Evolutionary conservation across 169 alveolate genomes (phyloP).

Genomic region (Eimeria zaria): DNA sequence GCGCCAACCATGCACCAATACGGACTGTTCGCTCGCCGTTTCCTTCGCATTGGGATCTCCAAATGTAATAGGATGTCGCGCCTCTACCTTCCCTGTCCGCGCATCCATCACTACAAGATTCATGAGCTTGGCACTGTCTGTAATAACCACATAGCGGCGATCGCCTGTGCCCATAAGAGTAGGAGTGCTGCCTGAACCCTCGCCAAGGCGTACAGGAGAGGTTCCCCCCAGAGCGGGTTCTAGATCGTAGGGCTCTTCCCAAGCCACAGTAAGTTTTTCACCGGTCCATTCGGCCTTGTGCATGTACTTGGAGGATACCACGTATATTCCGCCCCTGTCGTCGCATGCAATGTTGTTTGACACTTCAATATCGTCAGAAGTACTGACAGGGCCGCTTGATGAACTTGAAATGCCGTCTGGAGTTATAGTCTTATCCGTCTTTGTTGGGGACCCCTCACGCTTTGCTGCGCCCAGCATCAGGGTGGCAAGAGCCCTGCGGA

Average conservation of each 20-base stretch:
- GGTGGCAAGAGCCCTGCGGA: constrained; percentile 70
- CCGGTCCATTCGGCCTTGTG: constrained; percentile 83
- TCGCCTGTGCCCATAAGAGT: constrained; percentile 78
- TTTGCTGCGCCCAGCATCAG: constrained; percentile 74
- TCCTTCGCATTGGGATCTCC: constrained; percentile 78
- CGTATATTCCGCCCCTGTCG: constrained; percentile 81
- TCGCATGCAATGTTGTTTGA: constrained; percentile 86
- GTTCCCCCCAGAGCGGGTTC: constrained; percentile 75
- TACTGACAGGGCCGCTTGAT: not conserved
- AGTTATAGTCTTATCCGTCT: constrained; percentile 29
- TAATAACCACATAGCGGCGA: constrained; percentile 80
- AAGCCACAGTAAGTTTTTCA: constrained; percentile 29
- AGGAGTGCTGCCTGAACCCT: constrained; percentile 85
- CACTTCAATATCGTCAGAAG: constrained; percentile 70
- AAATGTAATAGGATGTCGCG: constrained; percentile 80
- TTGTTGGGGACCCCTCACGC: constrained; percentile 40
- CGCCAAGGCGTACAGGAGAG: constrained; percentile 80
- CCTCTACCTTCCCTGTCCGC: constrained; percentile 77
- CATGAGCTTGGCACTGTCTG: constrained; percentile 82
- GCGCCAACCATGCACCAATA: constrained; percentile 86
- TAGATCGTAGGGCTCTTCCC: constrained; percentile 83
- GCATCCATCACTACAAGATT: constrained; percentile 82
- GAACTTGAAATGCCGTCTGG: constrained; percentile 54
- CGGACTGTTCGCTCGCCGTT: constrained; percentile 84
- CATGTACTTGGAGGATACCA: constrained; percentile 82